Base-by-base conservation (phyloP, 192 early-diverging fungal genomes). In the Backusella sp. region DNA sequence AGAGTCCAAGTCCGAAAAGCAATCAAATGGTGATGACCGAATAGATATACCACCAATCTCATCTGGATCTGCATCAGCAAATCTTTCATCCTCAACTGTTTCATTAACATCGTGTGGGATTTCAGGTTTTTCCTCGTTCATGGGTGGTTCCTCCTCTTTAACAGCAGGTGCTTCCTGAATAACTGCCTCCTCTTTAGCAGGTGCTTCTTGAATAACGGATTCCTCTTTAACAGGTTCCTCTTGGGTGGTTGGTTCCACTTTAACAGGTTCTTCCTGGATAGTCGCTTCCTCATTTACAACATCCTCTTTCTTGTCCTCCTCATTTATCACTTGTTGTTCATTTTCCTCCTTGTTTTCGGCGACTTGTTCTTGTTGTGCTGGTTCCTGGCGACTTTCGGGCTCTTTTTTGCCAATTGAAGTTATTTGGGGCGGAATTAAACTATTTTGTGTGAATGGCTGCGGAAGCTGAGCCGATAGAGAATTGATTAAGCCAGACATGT, bases 11-110 rank as follows among this genome's bases (percentile, higher is more conserved):
- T 62, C 56, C 56, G 28, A 28, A 28, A 62, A 28, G 9, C 56
- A 28, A 12, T 62, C 56, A 11, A 62, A 23, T 62, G 56, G 6
- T 62, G 56, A 62, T 28, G 56, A 11, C 11, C 26, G 56, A 9
- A 28, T 28, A 12, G 56, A 2, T 1, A 62, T 28, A 19, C 42
- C 23, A 9, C n/a, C 21, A 8, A 69, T 39, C 5, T 69, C 68
- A 11, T 71, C 70, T 6, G 17, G 19, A 23, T 71, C 70, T 1
- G 70, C 21, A 32, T 71, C 70, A 71, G 70, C 70, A 71, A 71
- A 71, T 71, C 42, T 44, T 2, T 46, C 70, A 15, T 37, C 36
- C 34, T 17, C 36, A 30, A 14, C 15, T 35, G 15, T 21, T 36
- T 28, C 12, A 7, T 7, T 8, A 17, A 28, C 32, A 32, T 3